Conservation (phyloP, 495 filamentous ascomycete genomes). For the Neurospora sp. region DNA sequence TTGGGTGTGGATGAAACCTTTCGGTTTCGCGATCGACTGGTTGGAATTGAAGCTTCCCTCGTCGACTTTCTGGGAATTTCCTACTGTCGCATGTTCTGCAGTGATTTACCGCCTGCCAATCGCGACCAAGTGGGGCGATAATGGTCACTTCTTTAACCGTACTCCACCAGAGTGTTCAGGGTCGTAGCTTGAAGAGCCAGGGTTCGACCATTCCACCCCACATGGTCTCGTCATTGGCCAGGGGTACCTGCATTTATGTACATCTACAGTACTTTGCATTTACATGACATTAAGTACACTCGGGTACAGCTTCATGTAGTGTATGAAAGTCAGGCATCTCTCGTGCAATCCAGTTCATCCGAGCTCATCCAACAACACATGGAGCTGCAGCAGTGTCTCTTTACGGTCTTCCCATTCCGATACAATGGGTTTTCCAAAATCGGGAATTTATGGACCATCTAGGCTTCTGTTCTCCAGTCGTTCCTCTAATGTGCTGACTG, state of each 20-base stretch:
- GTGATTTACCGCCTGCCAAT: conserved; percentile 15
- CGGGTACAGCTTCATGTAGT: background rate
- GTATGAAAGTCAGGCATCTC: background rate
- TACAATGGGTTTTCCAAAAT: background rate
- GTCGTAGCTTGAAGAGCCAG: background rate
- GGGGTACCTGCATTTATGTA: background rate
- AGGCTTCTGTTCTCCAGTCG: background rate
- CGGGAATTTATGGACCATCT: background rate
- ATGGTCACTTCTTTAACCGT: background rate
- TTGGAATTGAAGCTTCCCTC: background rate
- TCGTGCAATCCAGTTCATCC: background rate
- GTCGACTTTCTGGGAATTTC: conserved; percentile 9
- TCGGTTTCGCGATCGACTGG: background rate
- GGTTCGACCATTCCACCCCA: background rate
- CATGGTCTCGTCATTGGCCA: background rate
- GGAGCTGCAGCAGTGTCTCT: background rate
- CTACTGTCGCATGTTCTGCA: conserved; percentile 12
- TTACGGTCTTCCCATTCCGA: background rate
- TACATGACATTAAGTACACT: background rate
- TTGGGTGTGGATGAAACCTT: background rate
- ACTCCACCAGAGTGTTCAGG: background rate
- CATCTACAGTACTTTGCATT: background rate
- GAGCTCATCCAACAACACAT: background rate
- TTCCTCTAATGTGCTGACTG: background rate
- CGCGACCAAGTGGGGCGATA: conserved; percentile 8